Evolutionary conservation across 371 early-diverging fungal species (phyloP).

Genomic region (Saksenaea vasiformis): DNA sequence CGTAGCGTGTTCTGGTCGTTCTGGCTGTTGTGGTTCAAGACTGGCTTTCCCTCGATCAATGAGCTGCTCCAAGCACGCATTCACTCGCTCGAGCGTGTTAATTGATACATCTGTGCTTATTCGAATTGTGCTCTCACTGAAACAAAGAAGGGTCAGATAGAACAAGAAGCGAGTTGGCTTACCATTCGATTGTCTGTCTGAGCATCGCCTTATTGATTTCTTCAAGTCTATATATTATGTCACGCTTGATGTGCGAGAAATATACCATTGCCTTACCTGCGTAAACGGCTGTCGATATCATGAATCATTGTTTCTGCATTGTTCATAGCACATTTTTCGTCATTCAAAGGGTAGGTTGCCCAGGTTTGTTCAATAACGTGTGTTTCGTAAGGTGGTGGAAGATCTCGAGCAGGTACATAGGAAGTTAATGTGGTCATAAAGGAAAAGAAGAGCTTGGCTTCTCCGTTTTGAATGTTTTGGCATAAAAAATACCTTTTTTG

Average conservation of each 20-base stretch:
- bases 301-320: background rate
- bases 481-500: background rate
- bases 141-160: background rate
- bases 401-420: background rate
- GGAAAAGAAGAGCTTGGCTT: background rate
- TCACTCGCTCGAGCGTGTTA: background rate
- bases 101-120: background rate
- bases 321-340: background rate
- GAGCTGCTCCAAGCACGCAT: background rate
- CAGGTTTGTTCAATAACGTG: background rate
- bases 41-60: background rate
- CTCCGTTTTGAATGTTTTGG: background rate
- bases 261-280: background rate
- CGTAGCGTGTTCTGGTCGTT: background rate
- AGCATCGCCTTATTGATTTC: background rate
- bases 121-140: background rate
- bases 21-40: background rate
- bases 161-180: background rate
- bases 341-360: background rate
- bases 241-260: background rate
- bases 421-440: slow-evolving; percentile 1
- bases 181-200: background rate
- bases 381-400: background rate
- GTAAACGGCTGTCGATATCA: background rate
- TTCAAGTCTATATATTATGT: background rate